Base-by-base conservation (phyloP, 2,329 filamentous ascomycete genomes). In the Fusarium albosuccineum region DNA sequence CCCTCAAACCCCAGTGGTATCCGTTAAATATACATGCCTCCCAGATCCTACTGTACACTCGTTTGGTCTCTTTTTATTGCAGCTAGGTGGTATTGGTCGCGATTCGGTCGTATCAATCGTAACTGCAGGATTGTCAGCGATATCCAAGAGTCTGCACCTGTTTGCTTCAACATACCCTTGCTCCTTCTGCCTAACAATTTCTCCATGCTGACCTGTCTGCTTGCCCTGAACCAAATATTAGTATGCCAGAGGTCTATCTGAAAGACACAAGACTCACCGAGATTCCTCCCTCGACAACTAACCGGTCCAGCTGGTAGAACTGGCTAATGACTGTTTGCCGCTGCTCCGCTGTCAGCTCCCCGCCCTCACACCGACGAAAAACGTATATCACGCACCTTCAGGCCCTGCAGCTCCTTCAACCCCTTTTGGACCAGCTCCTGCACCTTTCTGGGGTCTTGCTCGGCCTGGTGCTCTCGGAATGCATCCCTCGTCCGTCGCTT, bases 311-410 rank as follows among this genome's bases (percentile, higher is more conserved):
- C 81, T 97, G 92, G 82, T 93, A 98, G 82, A 98, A 98, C 77
- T 97, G 92, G 77, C 94, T 97, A 75, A 99, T 89, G 51, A 96
- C 87, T 10, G 95, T 97, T 91, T 98, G 96, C 77, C 96, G 91
- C 96, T 98, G 53, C 45, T 44, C n/a, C 37, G 5, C 9, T 29
- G 56, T 71, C 56, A 72, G 46, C 48, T 30, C 7, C 34, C 26
- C 6, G 8, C 14, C 10, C 3, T n/a, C n/a, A 5, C 7, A 11
- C 22, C 26, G 9, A 13, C 22, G 11, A 8, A 9, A 14, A 11
- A 27, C 9, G 11, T 33, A 27, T 27, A 8, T 29, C 39, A 64
- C 80, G 45, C 72, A 97, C 95, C 93, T 97, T 97, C 85, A 99
- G 81, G 77, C 92, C 85, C 79, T 97, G 92, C 73, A 99, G 81